Conservation (phyloP, 306 rosid genomes). For the Leucaena leucocephala region DNA sequence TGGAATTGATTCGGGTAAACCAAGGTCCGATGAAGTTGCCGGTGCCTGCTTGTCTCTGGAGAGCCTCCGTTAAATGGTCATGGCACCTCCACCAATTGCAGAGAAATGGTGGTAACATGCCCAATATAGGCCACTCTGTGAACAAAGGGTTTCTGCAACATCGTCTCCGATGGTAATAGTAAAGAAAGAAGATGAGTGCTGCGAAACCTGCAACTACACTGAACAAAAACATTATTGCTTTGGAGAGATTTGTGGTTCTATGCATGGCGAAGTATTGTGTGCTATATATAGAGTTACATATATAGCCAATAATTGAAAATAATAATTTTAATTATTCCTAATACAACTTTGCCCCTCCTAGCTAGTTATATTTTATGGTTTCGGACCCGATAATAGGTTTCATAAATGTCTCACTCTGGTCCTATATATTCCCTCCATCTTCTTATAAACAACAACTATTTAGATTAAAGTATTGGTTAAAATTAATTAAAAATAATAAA, state of each 20-base stretch:
- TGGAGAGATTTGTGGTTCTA: not conserved
- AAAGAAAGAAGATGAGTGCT: not conserved
- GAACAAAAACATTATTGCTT: not conserved
- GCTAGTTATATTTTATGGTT: no score
- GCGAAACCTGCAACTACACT: not conserved
- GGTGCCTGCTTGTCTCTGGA: constrained; percentile 36
- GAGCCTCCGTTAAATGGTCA: not conserved
- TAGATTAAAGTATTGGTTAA: no score
- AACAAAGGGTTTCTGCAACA: not conserved
- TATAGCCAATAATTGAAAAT: no score
- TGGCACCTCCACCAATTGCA: constrained; percentile 20
- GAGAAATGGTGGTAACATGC: constrained; percentile 34
- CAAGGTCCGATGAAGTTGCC: constrained; percentile 41
- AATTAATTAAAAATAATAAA: no score
- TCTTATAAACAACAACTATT: no score
- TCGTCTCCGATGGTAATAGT: constrained; percentile 5
- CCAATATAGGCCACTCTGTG: constrained; percentile 36
- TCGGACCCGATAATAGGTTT: no score
- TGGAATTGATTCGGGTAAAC: constrained; percentile 24
- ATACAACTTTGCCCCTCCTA: no score
- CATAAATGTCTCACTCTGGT: no score
- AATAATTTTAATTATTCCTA: no score
- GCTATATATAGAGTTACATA: no score
- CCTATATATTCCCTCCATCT: no score
- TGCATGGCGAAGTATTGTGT: not conserved